These are phyloP conservation scores for Xylaria intraflava DNA, from an alignment of 495 filamentous ascomycete genomes.

Conservation along the genomic window DNA sequence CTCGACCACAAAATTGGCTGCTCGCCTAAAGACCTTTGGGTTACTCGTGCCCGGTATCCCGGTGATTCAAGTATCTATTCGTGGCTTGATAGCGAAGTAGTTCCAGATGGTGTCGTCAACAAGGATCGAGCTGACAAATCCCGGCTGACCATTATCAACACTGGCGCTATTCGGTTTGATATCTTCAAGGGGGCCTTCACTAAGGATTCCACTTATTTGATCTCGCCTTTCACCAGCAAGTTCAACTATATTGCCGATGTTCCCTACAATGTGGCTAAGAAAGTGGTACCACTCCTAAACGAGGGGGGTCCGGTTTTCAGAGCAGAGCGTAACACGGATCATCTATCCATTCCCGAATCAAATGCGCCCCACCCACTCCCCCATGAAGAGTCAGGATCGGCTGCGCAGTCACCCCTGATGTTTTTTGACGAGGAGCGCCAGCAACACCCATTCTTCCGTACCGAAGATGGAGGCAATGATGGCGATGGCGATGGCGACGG, in stretches of 20 bases:
- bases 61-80: slow-evolving; percentile 65
- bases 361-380: slow-evolving; percentile 15
- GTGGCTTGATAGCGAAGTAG: slow-evolving; percentile 67
- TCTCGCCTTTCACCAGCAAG: slow-evolving; percentile 81
- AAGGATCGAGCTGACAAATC: slow-evolving; percentile 37
- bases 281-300: slow-evolving; percentile 69
- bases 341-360: slow-evolving; percentile 38
- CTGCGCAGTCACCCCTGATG: not conserved
- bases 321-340: slow-evolving; percentile 24
- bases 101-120: slow-evolving; percentile 54
- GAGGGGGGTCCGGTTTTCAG: slow-evolving; percentile 54
- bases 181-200: slow-evolving; percentile 90
- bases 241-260: slow-evolving; percentile 76
- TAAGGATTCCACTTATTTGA: slow-evolving; percentile 70
- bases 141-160: slow-evolving; percentile 72
- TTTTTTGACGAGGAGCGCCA: not conserved
- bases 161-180: slow-evolving; percentile 87
- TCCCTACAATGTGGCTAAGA: slow-evolving; percentile 62
- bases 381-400: not conserved
- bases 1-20: slow-evolving; percentile 76
- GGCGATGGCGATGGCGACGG: slow-evolving; percentile 4
- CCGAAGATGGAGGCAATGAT: not conserved
- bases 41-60: slow-evolving; percentile 68
- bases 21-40: slow-evolving; percentile 73
- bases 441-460: not conserved